These are phyloP conservation scores for Ceratobasidium sp. DNA, from an alignment of 1,284 basidiomycete species.

Conservation along the genomic window DNA sequence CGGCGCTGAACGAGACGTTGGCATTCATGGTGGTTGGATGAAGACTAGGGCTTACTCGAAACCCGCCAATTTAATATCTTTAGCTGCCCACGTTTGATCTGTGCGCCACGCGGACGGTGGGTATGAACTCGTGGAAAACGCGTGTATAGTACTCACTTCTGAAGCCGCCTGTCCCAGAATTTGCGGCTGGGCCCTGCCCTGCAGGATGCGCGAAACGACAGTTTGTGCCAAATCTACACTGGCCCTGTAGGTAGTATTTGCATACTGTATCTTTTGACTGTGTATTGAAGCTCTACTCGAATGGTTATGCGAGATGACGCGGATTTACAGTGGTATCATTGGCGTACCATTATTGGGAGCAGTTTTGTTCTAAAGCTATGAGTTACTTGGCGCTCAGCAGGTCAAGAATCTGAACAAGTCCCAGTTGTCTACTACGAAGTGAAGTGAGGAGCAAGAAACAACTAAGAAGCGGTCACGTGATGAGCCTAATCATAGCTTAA, in stretches of 20 bases:
- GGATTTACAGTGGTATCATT: neutral
- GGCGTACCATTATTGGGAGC: neutral
- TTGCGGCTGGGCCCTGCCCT: conserved; percentile 48
- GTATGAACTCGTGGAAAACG: conserved; percentile 28
- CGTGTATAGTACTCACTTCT: conserved; percentile 52
- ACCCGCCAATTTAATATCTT: conserved; percentile 25
- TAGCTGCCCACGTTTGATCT: conserved; percentile 61
- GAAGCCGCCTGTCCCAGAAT: conserved; percentile 51
- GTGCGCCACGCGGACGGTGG: conserved; percentile 31
- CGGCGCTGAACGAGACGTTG: conserved; percentile 59
- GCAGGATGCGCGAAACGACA: conserved; percentile 76
- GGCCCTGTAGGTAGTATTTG: conserved; percentile 70
- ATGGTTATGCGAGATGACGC: neutral
- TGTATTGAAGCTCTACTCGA: conserved; percentile 25
- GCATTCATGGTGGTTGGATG: conserved; percentile 17
- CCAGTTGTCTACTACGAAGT: too few relatives aligned
- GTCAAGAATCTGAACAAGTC: too few relatives aligned
- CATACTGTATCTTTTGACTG: conserved; percentile 57
- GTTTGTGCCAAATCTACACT: conserved; percentile 72
- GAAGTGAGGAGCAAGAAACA: too few relatives aligned
- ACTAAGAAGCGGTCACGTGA: too few relatives aligned
- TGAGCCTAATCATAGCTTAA: too few relatives aligned
- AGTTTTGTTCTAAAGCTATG: neutral
- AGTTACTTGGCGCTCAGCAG: neutral
- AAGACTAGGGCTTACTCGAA: conserved; percentile 15